Conservation (phyloP, 192 early-diverging fungal genomes). For the Pecoramyces ruminantium region DNA sequence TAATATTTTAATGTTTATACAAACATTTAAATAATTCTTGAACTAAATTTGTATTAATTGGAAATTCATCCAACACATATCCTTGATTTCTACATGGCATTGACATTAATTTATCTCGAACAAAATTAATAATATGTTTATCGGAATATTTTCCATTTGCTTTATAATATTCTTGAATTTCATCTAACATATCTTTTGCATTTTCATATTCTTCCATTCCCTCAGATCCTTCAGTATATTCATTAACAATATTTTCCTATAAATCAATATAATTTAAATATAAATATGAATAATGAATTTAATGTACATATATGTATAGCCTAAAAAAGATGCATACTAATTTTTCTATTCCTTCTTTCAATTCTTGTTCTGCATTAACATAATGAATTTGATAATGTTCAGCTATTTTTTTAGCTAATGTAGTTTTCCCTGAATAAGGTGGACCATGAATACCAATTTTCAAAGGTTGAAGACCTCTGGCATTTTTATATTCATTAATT, state of each 20-base stretch:
- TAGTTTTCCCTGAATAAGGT: conserved; percentile 32
- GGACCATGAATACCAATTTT: conserved; percentile 37
- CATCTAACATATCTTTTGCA: conserved; percentile 30
- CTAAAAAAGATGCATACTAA: conserved; percentile 10
- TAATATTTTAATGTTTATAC: too few relatives aligned
- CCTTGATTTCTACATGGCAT: conserved; percentile 47
- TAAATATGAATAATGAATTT: background rate
- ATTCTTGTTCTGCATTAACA: conserved; percentile 24
- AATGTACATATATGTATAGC: background rate
- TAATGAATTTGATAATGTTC: conserved; percentile 31
- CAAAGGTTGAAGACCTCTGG: conserved; percentile 29
- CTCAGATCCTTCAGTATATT: conserved; percentile 10
- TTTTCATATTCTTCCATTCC: conserved; percentile 22
- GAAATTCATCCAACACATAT: conserved; percentile 37
- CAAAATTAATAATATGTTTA: conserved; percentile 23
- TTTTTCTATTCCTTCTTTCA: conserved; percentile 20
- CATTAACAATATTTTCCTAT: conserved; percentile 16
- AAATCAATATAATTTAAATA: background rate
- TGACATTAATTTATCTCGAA: conserved; percentile 30
- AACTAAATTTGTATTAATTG: conserved; percentile 23
- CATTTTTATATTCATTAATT: conserved; percentile 42
- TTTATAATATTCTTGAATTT: conserved; percentile 22
- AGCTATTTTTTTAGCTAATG: conserved; percentile 21
- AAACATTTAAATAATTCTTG: conserved; percentile 24
- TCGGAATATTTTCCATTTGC: conserved; percentile 24